Conservation (phyloP, 1,284 basidiomycete genomes). For the Rhodotorula sp. region DNA sequence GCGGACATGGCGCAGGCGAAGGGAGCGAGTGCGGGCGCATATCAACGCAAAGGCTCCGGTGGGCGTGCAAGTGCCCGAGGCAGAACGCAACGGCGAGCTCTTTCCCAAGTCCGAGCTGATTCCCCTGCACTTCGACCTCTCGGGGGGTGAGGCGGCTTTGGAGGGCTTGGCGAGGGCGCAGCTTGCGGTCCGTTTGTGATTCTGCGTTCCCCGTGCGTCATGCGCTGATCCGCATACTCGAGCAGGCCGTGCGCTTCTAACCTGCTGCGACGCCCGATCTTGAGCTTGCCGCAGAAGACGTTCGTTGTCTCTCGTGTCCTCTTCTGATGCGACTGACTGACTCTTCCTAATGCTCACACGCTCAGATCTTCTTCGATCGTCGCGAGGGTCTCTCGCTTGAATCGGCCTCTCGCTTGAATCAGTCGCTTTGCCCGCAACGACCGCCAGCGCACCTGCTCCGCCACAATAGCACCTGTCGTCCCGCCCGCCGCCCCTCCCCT, state of each 20-base stretch:
- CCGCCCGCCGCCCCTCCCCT: not conserved
- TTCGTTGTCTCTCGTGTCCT: not conserved
- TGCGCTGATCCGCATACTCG: not conserved
- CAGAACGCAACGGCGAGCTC: not conserved
- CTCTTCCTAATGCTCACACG: too few species aligned
- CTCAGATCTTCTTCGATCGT: conserved; percentile 26
- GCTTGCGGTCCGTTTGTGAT: conserved; percentile 4
- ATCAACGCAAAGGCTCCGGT: conserved; percentile 9
- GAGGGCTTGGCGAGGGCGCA: conserved; percentile 21
- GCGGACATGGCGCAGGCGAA: conserved; percentile 9
- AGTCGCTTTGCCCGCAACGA: not conserved
- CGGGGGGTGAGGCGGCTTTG: not conserved
- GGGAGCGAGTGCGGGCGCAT: conserved; percentile 8
- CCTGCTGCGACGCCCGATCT: conserved; percentile 13
- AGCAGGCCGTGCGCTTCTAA: conserved; percentile 20
- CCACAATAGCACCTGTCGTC: not conserved
- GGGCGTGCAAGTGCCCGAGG: not conserved
- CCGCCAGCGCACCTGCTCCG: not conserved
- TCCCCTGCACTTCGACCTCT: conserved; percentile 12
- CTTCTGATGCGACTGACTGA: not conserved
- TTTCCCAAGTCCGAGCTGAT: conserved; percentile 24
- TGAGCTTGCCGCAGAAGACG: conserved; percentile 19
- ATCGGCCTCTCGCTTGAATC: conserved; percentile 9
- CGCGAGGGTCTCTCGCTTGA: conserved; percentile 20
- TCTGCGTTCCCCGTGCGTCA: not conserved